Evolutionary conservation across 805 yeast genomes (phyloP).

Genomic region (Starmerella davenportii): DNA sequence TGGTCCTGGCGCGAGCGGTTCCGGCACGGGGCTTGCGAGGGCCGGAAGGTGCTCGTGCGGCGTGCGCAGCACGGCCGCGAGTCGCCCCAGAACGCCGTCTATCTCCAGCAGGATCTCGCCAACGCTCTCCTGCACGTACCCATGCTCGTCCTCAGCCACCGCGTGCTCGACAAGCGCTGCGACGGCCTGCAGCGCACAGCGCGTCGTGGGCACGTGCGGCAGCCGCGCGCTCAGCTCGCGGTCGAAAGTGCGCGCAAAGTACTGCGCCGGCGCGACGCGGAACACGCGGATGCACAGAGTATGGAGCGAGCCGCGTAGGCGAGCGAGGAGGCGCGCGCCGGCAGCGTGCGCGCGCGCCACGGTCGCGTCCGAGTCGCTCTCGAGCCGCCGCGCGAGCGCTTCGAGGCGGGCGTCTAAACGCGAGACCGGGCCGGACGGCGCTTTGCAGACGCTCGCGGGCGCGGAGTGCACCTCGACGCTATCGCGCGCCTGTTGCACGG

Average conservation of each 20-base stretch:
- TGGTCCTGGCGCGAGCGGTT: constrained; percentile 2
- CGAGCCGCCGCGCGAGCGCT: constrained; percentile 1
- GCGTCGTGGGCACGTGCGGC: constrained; percentile 17
- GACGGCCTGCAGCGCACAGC: constrained; percentile 21
- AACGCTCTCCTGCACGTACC: constrained; percentile 27
- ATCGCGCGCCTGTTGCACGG: not conserved
- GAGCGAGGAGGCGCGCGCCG: no score
- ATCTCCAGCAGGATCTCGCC: constrained; percentile 19
- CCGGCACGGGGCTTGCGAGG: not conserved
- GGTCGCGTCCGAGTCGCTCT: constrained; percentile 1
- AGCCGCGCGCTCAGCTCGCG: constrained; percentile 17
- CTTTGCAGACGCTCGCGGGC: constrained; percentile 3
- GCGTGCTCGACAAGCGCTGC: constrained; percentile 22
- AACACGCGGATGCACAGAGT: no score
- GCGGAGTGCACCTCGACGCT: not conserved
- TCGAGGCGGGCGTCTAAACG: constrained; percentile 9
- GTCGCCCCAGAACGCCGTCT: constrained; percentile 15
- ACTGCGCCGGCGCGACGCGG: not conserved
- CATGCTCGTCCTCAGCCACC: constrained; percentile 24
- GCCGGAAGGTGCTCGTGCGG: constrained; percentile 16
- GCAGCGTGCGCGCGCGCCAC: constrained; percentile 4
- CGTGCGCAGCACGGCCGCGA: constrained; percentile 14
- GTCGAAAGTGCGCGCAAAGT: constrained; percentile 21
- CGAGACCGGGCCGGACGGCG: no score
- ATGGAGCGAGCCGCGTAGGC: no score